Evolutionary conservation across 306 rosid species (phyloP).

Genomic region (Trifolium subterraneum): DNA sequence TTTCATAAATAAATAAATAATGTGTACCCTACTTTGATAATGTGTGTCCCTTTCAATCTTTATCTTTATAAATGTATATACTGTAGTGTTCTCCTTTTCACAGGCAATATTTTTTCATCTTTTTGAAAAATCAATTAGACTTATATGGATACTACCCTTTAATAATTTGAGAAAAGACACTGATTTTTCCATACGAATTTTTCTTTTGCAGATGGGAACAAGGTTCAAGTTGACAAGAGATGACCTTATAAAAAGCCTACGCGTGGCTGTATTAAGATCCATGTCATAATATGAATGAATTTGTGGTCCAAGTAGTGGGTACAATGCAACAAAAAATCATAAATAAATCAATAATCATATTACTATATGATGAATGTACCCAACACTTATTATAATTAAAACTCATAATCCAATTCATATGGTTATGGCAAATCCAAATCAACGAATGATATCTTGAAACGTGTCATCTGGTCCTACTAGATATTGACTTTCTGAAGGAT

Average conservation of each 20-base stretch:
- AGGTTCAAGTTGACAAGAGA: conserved; percentile 53
- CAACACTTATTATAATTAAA: neutral
- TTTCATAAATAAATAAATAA: too few species aligned
- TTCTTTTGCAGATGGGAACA: conserved; percentile 60
- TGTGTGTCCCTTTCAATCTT: too few species aligned
- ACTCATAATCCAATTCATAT: neutral
- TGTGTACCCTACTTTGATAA: too few species aligned
- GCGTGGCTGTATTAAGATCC: conserved; percentile 51
- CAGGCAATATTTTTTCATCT: too few species aligned
- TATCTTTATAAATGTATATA: too few species aligned
- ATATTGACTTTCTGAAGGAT: too few species aligned
- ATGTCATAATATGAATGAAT: neutral
- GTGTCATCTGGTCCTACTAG: neutral
- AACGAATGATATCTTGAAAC: neutral
- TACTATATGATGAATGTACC: neutral
- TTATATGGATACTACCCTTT: neutral
- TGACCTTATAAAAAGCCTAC: conserved; percentile 55
- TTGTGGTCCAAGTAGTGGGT: neutral
- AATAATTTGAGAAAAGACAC: neutral
- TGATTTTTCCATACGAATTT: neutral
- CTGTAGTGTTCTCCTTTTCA: too few species aligned
- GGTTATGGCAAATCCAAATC: neutral
- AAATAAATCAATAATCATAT: too few species aligned
- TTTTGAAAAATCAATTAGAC: too few species aligned
- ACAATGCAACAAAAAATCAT: too few species aligned